Conservation (phyloP, 306 rosid species). For the Spatholobus suberectus region DNA sequence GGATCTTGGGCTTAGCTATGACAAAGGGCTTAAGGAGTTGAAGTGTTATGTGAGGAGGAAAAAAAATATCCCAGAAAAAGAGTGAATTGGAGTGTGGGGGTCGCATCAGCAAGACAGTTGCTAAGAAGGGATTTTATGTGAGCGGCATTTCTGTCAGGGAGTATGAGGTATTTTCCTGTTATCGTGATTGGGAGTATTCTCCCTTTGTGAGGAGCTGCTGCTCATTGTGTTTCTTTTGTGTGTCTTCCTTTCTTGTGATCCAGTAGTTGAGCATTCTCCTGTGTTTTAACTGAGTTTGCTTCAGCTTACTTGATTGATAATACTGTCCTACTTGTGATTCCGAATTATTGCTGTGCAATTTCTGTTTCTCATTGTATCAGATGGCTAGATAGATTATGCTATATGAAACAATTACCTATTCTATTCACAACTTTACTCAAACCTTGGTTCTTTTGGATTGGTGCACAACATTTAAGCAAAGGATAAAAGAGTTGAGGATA, state of each 20-base stretch:
- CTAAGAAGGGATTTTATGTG: neutral
- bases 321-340: neutral
- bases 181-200: neutral
- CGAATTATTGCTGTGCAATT: neutral
- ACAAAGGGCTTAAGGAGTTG: neutral
- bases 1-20: neutral
- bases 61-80: neutral
- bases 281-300: neutral
- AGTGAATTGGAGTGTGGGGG: neutral
- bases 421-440: neutral
- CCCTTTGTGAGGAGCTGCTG: no score
- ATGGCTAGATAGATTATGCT: neutral
- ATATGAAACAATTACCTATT: neutral
- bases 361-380: neutral
- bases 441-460: neutral
- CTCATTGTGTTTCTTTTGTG: no score
- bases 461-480: neutral
- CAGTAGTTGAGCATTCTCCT: neutral
- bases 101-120: neutral
- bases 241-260: neutral
- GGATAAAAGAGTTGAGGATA: constrained; percentile 15
- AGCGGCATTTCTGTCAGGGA: neutral
- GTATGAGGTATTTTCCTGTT: neutral
- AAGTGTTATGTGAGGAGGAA: neutral
- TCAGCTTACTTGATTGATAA: neutral